phyloP scores from a whole-genome alignment of 352 stramenopile genomes.

The Poterioochromonas sp. region DNA sequence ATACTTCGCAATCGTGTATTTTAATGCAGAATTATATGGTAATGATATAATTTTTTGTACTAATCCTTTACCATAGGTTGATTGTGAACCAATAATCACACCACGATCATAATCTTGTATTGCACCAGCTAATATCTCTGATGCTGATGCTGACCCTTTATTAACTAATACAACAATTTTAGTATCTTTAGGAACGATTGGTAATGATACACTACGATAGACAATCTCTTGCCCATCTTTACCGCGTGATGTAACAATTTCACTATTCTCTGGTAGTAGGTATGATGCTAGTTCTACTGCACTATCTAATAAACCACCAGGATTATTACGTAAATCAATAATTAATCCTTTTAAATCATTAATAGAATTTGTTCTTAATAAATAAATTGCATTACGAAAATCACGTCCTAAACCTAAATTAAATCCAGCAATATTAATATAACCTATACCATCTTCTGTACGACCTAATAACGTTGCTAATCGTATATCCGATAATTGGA shows the following conservation, averaged over 20 bases:
- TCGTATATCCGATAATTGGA: slow-evolving; percentile 64
- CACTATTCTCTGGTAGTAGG: slow-evolving; percentile 61
- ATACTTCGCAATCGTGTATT: slow-evolving; percentile 76
- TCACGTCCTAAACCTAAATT: slow-evolving; percentile 53
- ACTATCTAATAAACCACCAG: slow-evolving; percentile 58
- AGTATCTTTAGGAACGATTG: slow-evolving; percentile 57
- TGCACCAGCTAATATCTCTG: slow-evolving; percentile 69
- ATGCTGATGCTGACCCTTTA: slow-evolving; percentile 58
- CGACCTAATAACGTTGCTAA: slow-evolving; percentile 57
- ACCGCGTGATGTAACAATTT: slow-evolving; percentile 64
- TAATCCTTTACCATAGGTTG: slow-evolving; percentile 67
- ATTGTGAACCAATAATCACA: slow-evolving; percentile 60
- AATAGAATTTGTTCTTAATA: slow-evolving; percentile 2
- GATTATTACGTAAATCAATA: slow-evolving; percentile 67
- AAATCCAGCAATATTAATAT: slow-evolving; percentile 66
- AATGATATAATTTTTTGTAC: slow-evolving; percentile 37
- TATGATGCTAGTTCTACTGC: slow-evolving; percentile 65
- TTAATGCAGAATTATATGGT: slow-evolving; percentile 56
- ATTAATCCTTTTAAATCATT: slow-evolving; percentile 53
- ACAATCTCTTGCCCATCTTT: slow-evolving; percentile 41
- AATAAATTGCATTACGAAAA: slow-evolving; percentile 45
- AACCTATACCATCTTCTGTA: slow-evolving; percentile 60
- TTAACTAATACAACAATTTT: slow-evolving; percentile 69
- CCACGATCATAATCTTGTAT: slow-evolving; percentile 67
- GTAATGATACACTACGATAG: slow-evolving; percentile 57